These are phyloP conservation scores for Taiozyma onychis DNA, from an alignment of 1,139 yeast genomes.

Conservation along the genomic window DNA sequence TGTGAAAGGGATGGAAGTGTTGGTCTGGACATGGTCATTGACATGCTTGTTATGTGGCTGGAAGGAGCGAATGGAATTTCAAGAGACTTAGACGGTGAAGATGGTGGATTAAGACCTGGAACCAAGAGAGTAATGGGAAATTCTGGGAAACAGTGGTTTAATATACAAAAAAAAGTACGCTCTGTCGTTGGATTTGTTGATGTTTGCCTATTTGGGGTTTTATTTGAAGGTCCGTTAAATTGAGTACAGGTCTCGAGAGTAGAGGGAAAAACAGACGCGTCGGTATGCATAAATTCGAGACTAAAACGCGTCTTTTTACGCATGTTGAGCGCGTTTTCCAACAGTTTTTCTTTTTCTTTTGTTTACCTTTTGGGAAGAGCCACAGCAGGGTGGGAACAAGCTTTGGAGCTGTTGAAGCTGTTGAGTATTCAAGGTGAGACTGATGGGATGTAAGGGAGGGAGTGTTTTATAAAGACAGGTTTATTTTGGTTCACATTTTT, in stretches of 20 bases:
- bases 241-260: background rate
- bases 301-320: background rate
- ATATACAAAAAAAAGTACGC: background rate
- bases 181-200: background rate
- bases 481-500: too few species aligned
- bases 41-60: conserved; percentile 4
- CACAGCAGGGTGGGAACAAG: background rate
- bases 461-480: too few species aligned
- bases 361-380: background rate
- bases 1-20: conserved; percentile 4
- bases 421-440: too few species aligned
- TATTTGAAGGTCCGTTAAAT: background rate
- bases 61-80: background rate
- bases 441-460: too few species aligned
- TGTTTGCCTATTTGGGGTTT: background rate
- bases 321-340: background rate
- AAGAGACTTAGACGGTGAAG: background rate
- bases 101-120: too few species aligned
- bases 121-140: background rate
- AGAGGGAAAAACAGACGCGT: background rate
- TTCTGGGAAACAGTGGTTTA: background rate
- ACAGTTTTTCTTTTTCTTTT: background rate
- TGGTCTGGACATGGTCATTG: conserved; percentile 12
- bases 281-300: background rate
- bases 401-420: too few species aligned